Evolutionary conservation across 257 asterid genomes (phyloP).

Genomic region (Solanum ahanhuiri): DNA sequence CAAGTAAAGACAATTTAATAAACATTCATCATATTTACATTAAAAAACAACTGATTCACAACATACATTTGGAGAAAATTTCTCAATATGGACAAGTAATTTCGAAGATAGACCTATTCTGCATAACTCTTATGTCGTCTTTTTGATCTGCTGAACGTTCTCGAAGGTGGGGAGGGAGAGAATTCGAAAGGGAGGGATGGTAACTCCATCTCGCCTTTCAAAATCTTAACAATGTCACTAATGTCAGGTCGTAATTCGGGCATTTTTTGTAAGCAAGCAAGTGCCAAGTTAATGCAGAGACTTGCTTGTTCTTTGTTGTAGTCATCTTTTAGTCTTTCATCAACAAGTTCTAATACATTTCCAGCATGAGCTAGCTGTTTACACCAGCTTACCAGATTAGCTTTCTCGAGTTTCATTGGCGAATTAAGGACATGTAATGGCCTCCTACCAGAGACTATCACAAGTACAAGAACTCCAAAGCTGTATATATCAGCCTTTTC

Average conservation of each 20-base stretch:
- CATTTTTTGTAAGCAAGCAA: conserved; percentile 78
- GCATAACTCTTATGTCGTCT: conserved; percentile 31
- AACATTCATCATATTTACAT: background rate
- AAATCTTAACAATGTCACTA: conserved; percentile 60
- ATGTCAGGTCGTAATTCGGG: conserved; percentile 83
- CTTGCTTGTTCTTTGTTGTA: conserved; percentile 59
- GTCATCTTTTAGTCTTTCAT: conserved; percentile 47
- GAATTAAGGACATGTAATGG: conserved; percentile 86
- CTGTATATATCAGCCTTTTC: conserved; percentile 91
- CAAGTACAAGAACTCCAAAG: conserved; percentile 78
- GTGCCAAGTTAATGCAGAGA: conserved; percentile 72
- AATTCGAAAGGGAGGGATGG: conserved; percentile 64
- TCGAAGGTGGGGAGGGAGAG: conserved; percentile 87
- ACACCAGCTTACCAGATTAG: conserved; percentile 82
- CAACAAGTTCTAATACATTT: conserved; percentile 61
- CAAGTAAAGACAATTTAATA: background rate
- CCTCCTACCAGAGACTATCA: conserved; percentile 75
- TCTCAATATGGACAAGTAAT: background rate
- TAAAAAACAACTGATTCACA: background rate
- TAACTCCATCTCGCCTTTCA: conserved; percentile 81
- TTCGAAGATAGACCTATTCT: conserved; percentile 10
- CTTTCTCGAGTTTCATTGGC: conserved; percentile 89
- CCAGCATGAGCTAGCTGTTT: conserved; percentile 68
- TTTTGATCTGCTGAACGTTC: conserved; percentile 39
- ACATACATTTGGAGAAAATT: background rate